Conservation (phyloP, 345 rosid genomes). For the Angophora floribunda region DNA sequence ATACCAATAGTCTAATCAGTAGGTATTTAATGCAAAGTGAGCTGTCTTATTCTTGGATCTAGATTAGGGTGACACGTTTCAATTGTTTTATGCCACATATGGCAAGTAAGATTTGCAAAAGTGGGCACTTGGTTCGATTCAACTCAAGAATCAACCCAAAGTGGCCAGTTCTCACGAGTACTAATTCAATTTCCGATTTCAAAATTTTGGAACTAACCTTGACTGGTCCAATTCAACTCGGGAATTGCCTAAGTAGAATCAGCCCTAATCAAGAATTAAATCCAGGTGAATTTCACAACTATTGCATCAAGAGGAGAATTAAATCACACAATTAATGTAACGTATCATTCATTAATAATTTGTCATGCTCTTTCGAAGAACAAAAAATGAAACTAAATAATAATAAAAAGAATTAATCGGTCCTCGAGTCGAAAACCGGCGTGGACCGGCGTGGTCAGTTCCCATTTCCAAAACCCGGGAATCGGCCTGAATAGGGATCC, state of each 20-base stretch:
- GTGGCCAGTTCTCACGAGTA: rapidly evolving
- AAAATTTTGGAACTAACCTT: rapidly evolving
- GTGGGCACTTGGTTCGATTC: rapidly evolving
- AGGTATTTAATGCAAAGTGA: background rate
- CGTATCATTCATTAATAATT: background rate
- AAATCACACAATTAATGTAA: background rate
- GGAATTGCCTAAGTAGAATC: rapidly evolving
- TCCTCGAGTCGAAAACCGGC: background rate
- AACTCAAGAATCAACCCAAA: background rate
- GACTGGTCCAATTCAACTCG: background rate
- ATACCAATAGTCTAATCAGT: background rate
- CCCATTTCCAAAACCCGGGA: background rate
- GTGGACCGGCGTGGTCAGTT: background rate
- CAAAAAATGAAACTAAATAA: rapidly evolving
- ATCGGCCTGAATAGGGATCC: too few species aligned
- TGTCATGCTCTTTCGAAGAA: background rate
- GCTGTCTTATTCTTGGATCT: background rate
- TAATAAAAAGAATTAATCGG: background rate
- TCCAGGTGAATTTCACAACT: rapidly evolving
- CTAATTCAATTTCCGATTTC: rapidly evolving
- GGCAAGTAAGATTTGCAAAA: background rate
- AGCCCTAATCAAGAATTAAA: background rate
- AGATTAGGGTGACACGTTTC: background rate
- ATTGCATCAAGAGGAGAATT: background rate
- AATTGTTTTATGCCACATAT: too few species aligned